Percentiles rank a stretch among this genome's conserved stretches.
Conservation (phyloP, 2,329 filamentous ascomycete genomes). For the Myrmaecium sp. region DNA sequence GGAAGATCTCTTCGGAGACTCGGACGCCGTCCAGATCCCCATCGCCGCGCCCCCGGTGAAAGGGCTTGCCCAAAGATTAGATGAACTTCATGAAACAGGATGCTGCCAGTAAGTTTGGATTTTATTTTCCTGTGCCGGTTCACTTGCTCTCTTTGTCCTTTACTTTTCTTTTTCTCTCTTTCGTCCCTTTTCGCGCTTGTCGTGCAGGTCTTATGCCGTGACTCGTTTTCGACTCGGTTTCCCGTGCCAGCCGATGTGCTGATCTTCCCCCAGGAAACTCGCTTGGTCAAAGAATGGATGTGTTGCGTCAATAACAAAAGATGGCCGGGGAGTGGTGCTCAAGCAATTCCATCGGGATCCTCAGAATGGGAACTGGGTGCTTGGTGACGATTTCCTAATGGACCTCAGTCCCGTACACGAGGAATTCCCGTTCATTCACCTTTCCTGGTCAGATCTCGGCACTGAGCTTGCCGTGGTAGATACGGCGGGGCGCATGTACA, state of each 20-base stretch:
- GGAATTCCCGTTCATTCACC: slow-evolving; percentile 54
- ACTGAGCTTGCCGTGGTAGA: slow-evolving; percentile 76
- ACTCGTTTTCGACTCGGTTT: too few relatives aligned
- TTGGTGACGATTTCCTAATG: slow-evolving; percentile 56
- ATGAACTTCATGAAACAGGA: slow-evolving; percentile 58
- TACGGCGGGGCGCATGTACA: slow-evolving; percentile 56
- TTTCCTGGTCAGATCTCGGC: slow-evolving; percentile 64
- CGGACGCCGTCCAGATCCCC: slow-evolving; percentile 41
- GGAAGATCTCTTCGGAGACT: slow-evolving; percentile 31
- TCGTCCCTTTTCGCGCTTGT: too few relatives aligned
- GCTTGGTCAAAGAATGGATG: slow-evolving; percentile 80
- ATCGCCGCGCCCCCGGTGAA: slow-evolving; percentile 39
- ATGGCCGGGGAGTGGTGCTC: slow-evolving; percentile 54
- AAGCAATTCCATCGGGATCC: slow-evolving; percentile 54
- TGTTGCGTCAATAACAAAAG: slow-evolving; percentile 62
- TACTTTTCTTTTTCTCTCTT: too few relatives aligned
- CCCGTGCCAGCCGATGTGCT: too few relatives aligned
- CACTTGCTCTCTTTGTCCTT: too few relatives aligned
- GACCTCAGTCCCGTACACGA: slow-evolving; percentile 44
- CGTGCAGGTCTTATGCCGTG: too few relatives aligned
- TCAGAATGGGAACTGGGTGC: slow-evolving; percentile 54
- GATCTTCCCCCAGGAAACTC: slow-evolving; percentile 49
- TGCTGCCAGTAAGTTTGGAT: slow-evolving; percentile 78
- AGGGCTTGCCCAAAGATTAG: slow-evolving; percentile 54
- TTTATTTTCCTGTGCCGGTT: too few relatives aligned